Evolutionary conservation across 2,329 filamentous ascomycete species (phyloP).

Genomic region (Fusarium nanum): DNA sequence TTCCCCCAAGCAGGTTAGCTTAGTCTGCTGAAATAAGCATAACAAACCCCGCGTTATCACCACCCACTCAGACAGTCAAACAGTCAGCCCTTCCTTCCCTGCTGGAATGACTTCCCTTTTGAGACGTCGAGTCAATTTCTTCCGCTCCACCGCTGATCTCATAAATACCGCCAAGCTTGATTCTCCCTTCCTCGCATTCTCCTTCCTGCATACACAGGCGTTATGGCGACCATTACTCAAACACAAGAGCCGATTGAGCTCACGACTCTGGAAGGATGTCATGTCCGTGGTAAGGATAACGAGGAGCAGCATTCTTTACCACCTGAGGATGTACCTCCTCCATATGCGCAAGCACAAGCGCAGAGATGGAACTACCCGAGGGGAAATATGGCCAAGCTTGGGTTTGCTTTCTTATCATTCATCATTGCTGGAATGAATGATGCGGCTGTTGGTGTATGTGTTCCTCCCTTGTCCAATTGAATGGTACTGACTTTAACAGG

Average conservation of each 20-base stretch:
- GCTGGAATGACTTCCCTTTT: slow-evolving; percentile 11
- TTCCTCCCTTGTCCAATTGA: fast-evolving
- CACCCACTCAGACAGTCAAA: neutral
- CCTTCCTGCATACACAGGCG: neutral
- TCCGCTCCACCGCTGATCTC: neutral
- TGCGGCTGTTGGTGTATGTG: slow-evolving; percentile 66
- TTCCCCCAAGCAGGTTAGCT: slow-evolving; percentile 1
- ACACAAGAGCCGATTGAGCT: slow-evolving; percentile 29
- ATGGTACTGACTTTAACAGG: slow-evolving; percentile 18
- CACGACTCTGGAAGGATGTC: neutral
- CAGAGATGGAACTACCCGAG: slow-evolving; percentile 54
- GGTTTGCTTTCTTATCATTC: slow-evolving; percentile 67
- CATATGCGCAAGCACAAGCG: slow-evolving; percentile 42
- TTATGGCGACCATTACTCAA: slow-evolving; percentile 30
- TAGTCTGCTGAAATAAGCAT: slow-evolving; percentile 1
- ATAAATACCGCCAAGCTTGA: neutral
- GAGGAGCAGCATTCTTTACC: slow-evolving; percentile 3
- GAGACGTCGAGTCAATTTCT: neutral
- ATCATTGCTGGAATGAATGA: slow-evolving; percentile 73
- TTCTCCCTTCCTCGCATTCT: neutral
- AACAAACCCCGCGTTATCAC: neutral
- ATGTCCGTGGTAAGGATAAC: slow-evolving; percentile 1
- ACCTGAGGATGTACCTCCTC: slow-evolving; percentile 38
- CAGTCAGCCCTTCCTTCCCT: neutral
- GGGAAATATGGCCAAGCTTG: slow-evolving; percentile 49